A percentile compares a stretch with the other conserved stretches of the same genome.
These are phyloP conservation scores for Hanseniaspora pseudoguilliermondii DNA, from an alignment of 805 yeast genomes.

Conservation along the genomic window DNA sequence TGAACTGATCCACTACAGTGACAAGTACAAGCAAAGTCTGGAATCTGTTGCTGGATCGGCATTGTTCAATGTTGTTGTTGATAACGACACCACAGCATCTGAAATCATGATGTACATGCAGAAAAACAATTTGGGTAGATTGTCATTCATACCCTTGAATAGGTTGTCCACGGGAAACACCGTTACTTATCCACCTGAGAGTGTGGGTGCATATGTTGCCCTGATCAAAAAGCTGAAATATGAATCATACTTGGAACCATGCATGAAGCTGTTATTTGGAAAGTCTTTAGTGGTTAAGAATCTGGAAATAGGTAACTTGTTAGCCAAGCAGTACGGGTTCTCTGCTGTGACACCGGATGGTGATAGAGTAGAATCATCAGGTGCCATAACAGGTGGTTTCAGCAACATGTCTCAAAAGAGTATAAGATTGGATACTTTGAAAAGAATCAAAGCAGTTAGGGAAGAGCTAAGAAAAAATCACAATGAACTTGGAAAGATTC, in stretches of 20 bases:
- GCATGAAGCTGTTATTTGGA: slow-evolving; percentile 71
- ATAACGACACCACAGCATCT: slow-evolving; percentile 72
- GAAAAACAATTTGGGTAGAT: slow-evolving; percentile 63
- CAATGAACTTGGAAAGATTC: slow-evolving; percentile 37
- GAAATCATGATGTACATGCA: slow-evolving; percentile 62
- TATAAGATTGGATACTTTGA: slow-evolving; percentile 61
- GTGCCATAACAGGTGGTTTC: slow-evolving; percentile 82
- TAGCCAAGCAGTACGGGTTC: slow-evolving; percentile 47
- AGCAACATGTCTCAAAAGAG: slow-evolving; percentile 42
- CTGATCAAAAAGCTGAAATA: slow-evolving; percentile 60
- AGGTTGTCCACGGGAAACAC: slow-evolving; percentile 35
- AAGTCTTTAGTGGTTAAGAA: slow-evolving; percentile 64
- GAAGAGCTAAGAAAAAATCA: slow-evolving; percentile 36
- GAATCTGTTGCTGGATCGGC: slow-evolving; percentile 85
- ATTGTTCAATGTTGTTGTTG: slow-evolving; percentile 80
- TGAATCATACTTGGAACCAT: slow-evolving; percentile 45
- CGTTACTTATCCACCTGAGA: slow-evolving; percentile 46
- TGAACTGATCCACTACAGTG: slow-evolving; percentile 67
- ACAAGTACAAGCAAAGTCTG: slow-evolving; percentile 70
- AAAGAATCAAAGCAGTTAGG: slow-evolving; percentile 26
- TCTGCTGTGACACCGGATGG: slow-evolving; percentile 85
- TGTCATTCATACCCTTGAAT: slow-evolving; percentile 82
- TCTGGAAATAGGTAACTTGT: slow-evolving; percentile 52
- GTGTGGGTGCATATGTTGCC: slow-evolving; percentile 50
- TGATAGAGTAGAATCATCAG: slow-evolving; percentile 71